Base-by-base conservation (phyloP, 2,329 filamentous ascomycete genomes). In the Penicillium sp. region DNA sequence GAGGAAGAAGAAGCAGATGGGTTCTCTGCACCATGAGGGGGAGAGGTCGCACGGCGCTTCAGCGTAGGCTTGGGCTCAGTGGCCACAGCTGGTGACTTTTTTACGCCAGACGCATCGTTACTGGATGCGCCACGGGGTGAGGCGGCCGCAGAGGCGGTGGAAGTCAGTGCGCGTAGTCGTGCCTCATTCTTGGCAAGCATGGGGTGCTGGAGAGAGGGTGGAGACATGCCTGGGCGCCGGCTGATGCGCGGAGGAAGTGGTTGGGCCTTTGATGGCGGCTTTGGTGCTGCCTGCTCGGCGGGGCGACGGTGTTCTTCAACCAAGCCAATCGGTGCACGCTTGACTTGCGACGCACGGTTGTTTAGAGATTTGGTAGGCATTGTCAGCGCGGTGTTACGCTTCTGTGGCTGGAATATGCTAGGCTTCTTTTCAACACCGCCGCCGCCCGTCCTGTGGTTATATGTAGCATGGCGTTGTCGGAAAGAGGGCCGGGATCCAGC, bases 291-390 rank as follows among this genome's bases (percentile, higher is more conserved):
- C 5, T 53, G 53, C 41, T 64, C 58, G 24, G 53, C 32, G 17
- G 63, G 61, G 7, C 58, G 63, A 19, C 66, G 66, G 47, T 71
- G 68, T 34, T 67, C 66, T 52, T 75, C 70, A n/a, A 75, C 61
- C 21, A 75, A 59, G 8, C 65, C 65, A 19, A 62, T 62, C 4
- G 72, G 72, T 6, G 72, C 70, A 42, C 64, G 64, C 19, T 55
- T 66, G 15, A 74, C 62, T 32, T 64, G 64, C 2, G 66, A 66
- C 2, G 69, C 68, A 49, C 61, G 63, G 44, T 60, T 69, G 38
- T 65, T 68, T 22, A 75, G 57, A 41, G 69, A 62, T 52, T 73
- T 68, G 4, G 68, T 74, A 19, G 72, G 72, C 26, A 68, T 59
- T 3, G 66, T 62, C 12, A 72, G 54, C 2, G 54, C 63, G 34